A percentile compares a stretch with the other conserved stretches of the same genome.
Conservation (phyloP, 2,329 filamentous ascomycete species). For the Colletotrichum tropicale region DNA sequence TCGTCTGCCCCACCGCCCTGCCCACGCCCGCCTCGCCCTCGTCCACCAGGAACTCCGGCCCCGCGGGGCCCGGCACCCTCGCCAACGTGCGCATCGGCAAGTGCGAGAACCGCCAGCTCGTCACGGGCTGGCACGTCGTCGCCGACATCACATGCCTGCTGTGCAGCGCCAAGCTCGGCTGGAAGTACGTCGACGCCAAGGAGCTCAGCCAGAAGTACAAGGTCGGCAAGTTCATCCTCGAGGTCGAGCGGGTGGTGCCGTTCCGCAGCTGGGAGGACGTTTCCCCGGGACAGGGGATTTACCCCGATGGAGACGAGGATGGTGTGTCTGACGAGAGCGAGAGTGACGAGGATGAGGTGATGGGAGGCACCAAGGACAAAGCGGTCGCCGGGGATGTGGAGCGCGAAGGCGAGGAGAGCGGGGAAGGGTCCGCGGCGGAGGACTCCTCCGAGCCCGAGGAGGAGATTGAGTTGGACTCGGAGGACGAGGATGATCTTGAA, state of each 20-base stretch:
- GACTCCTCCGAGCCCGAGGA: slow-evolving; percentile 26
- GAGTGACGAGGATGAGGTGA: neutral
- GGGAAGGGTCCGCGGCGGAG: neutral
- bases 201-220: slow-evolving; percentile 68
- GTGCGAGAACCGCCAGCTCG: slow-evolving; percentile 60
- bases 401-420: slow-evolving; percentile 2
- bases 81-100: slow-evolving; percentile 61
- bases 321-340: neutral
- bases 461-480: slow-evolving; percentile 62
- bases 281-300: slow-evolving; percentile 3
- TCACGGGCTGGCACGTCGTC: slow-evolving; percentile 68
- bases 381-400: slow-evolving; percentile 9
- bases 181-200: slow-evolving; percentile 71
- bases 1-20: slow-evolving; percentile 51
- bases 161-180: slow-evolving; percentile 64
- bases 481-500: slow-evolving; percentile 70
- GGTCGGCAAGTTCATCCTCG: slow-evolving; percentile 71
- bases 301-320: neutral
- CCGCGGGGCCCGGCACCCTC: slow-evolving; percentile 37
- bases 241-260: slow-evolving; percentile 61
- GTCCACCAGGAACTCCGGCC: slow-evolving; percentile 13
- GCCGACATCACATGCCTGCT: slow-evolving; percentile 65
- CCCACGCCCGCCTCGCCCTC: slow-evolving; percentile 15
- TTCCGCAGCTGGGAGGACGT: slow-evolving; percentile 60
- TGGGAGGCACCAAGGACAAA: neutral